A percentile compares a stretch with the other conserved stretches of the same genome.
phyloP scores from a whole-genome alignment of 495 filamentous ascomycete genomes.

The Astrothelium macrocarpum region DNA sequence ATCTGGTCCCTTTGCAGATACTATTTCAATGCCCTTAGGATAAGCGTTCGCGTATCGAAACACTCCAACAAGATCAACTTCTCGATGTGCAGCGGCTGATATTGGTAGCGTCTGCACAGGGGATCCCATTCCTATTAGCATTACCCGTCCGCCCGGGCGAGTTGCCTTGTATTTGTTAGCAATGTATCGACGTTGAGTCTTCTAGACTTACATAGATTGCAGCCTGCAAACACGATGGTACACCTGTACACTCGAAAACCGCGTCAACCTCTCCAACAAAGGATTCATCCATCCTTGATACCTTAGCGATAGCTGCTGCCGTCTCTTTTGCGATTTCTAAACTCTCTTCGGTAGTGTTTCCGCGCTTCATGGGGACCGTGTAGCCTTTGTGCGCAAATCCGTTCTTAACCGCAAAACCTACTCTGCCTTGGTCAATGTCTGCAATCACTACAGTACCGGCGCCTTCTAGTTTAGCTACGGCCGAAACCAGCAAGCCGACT shows the following conservation, averaged over 20 bases:
- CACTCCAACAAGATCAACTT: constrained; percentile 86
- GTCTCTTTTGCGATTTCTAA: constrained; percentile 51
- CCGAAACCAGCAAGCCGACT: constrained; percentile 67
- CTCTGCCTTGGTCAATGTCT: constrained; percentile 64
- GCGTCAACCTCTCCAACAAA: constrained; percentile 56
- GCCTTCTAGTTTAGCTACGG: constrained; percentile 56
- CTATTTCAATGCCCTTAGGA: constrained; percentile 63
- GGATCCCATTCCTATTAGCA: constrained; percentile 91
- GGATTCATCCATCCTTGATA: constrained; percentile 14
- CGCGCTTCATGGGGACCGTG: constrained; percentile 39
- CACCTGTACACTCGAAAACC: constrained; percentile 87
- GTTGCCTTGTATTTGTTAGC: constrained; percentile 37
- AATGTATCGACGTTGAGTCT: neutral
- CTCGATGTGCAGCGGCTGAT: constrained; percentile 71
- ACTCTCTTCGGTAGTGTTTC: constrained; percentile 42
- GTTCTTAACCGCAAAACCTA: constrained; percentile 61
- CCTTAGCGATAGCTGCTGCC: constrained; percentile 40
- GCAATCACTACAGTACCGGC: constrained; percentile 60
- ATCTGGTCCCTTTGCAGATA: constrained; percentile 51
- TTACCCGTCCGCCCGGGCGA: constrained; percentile 65
- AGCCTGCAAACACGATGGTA: constrained; percentile 76
- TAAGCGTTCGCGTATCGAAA: constrained; percentile 90
- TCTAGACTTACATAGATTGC: constrained; percentile 55
- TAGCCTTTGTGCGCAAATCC: constrained; percentile 53
- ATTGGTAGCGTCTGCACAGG: constrained; percentile 81